Base-by-base conservation (phyloP, 257 asterid genomes). In the Apocynum venetum region DNA sequence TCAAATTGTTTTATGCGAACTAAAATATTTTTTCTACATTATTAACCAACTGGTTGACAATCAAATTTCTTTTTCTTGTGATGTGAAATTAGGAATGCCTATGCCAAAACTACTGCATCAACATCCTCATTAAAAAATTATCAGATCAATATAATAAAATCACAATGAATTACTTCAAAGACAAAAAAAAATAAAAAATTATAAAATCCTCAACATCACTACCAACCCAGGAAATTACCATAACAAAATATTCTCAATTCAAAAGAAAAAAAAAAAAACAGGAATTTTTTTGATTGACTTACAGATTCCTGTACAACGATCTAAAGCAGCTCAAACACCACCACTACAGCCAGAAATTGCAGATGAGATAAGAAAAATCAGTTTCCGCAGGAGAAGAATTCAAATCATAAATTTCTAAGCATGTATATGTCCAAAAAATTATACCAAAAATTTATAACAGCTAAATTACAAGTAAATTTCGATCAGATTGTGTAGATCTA, bases 301-400 rank as follows among this genome's bases (percentile, higher is more conserved):
- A 84, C 89, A 79, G 60, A 77, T 80, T 74, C 71, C 65, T 78
- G 86, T 83, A 85, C 81, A 78, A 81, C 35, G 73, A 77, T 48
- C 77, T 51, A 74, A 14, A 78, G 63, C 80, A 76, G 71, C 83
- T 78, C 77, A 80, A 73, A 43, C 73, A 71, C 73, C 82, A 76
- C 72, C 80, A 68, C 85, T 76, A 76, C 77, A 73, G 41, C 56
- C 83, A 79, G 56, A 79, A 35, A 52, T 78, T 81, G 57, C 71
- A 64, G n/a, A 9, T 35, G 38, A 69, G 8, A 51, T 14, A 6
- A 19, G 61, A 40, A 63, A n/a, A 61, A 11, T 57, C 66, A 78
- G 72, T 57, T 47, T 63, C 49, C 66, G 31, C 17, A 31, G 15
- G 36, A 40, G 61, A 72, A 9, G 13, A 19, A 20, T 8, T 49